Evolutionary conservation across 148 eudicot species (phyloP), one percentile per base, ranked within the genome.

Genomic region (Camellia granthamiana): DNA sequence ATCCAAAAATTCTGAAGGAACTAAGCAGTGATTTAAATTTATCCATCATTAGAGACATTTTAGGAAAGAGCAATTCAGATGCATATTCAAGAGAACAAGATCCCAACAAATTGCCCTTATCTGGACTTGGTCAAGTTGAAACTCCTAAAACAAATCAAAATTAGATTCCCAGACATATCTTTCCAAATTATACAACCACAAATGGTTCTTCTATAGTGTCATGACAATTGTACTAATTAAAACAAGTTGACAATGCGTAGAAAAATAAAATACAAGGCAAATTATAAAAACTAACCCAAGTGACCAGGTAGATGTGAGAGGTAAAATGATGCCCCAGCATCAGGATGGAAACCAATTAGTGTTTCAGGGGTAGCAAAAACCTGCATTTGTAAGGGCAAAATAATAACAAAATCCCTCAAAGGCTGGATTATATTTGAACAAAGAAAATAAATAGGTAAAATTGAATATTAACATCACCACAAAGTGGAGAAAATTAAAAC

Each of bases 361-460:
- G 97, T 94, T 89, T 94, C 98, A 30, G 98, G 98, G 43, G 93
- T 94, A 61, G 98, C 97, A 91, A 91, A 94, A 78, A 92, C 91
- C 98, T 94, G 89, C 82, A 81, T 80, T 14, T 16, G 46, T 75
- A 67, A 74, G 43, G 30, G 64, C 49, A 68, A 75, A 66, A 47
- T 42, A 15, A n/a, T 43, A 51, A 68, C 21, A 16, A 38, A 30
- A 46, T 69, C 58, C 52, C 19, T 23, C 18, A 43, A 68, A 62
- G 9, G 59, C 13, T 42, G 67, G 52, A 78, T 23, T 61, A 8
- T 44, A 61, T 43, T 58, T 60, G 16, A 74, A 74, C 16, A 38
- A 54, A 14, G 16, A 49, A 51, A 6, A 49, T 68, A 72, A 71
- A 54, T 23, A 41, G 59, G 55, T 21, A n/a, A 41, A 9, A 58